A percentile compares a stretch with the other conserved stretches of the same genome.
These are phyloP conservation scores for Sporothrix luriei DNA, from an alignment of 2,329 filamentous ascomycete species.

Conservation along the genomic window DNA sequence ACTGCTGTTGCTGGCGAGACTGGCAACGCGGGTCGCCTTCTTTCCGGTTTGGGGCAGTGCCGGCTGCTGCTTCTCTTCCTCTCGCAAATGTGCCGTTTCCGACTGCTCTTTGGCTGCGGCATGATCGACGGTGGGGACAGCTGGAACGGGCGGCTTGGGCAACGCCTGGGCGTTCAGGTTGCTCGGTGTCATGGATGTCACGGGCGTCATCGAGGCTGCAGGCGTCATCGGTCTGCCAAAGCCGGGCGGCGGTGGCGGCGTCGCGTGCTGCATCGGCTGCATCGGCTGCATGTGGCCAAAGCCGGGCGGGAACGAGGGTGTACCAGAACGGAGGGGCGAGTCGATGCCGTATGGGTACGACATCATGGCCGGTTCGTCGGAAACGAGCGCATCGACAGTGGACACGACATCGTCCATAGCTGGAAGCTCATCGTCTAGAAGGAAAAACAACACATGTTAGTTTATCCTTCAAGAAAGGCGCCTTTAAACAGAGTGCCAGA, in stretches of 20 bases:
- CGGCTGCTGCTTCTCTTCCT: slow-evolving; percentile 15
- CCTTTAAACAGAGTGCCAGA: background rate
- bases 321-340: slow-evolving; percentile 41
- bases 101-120: background rate
- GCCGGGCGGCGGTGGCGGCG: slow-evolving; percentile 41
- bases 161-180: background rate
- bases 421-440: slow-evolving; percentile 64
- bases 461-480: background rate
- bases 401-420: slow-evolving; percentile 63
- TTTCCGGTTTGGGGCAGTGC: background rate
- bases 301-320: slow-evolving; percentile 49
- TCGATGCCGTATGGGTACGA: slow-evolving; percentile 34
- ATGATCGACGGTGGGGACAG: background rate
- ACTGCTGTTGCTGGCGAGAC: slow-evolving; percentile 12
- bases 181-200: slow-evolving; percentile 5
- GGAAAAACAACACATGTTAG: slow-evolving; percentile 37
- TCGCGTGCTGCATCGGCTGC: slow-evolving; percentile 29
- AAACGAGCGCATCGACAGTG: slow-evolving; percentile 70
- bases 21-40: slow-evolving; percentile 14
- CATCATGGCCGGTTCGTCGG: slow-evolving; percentile 51
- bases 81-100: background rate
- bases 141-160: slow-evolving; percentile 8
- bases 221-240: slow-evolving; percentile 33
- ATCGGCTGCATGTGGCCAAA: slow-evolving; percentile 41
- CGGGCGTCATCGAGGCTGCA: background rate